phyloP scores from a whole-genome alignment of 768 basidiomycete genomes.

The Trametes cingulata region DNA sequence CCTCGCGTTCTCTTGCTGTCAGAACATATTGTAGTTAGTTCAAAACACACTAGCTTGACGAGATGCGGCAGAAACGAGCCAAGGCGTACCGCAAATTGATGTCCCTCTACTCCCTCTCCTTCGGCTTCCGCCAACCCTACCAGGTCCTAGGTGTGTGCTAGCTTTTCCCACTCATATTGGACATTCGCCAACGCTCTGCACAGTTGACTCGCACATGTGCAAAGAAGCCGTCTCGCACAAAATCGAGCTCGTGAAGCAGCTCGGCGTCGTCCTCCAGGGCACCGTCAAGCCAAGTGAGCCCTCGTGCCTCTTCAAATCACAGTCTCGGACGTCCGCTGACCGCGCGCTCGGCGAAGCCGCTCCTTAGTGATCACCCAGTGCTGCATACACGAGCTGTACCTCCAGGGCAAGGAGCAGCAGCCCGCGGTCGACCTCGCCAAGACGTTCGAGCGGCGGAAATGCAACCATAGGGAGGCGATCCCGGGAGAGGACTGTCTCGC shows the following conservation, averaged over 20 bases:
- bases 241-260: slow-evolving; percentile 74
- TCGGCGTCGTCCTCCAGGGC: slow-evolving; percentile 80
- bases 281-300: slow-evolving; percentile 86
- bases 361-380: slow-evolving; percentile 97
- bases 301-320: background rate
- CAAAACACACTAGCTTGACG: background rate
- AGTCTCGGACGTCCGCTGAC: slow-evolving; percentile 10
- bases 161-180: background rate
- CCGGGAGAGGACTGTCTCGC: slow-evolving; percentile 80
- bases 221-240: slow-evolving; percentile 65
- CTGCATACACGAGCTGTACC: slow-evolving; percentile 91
- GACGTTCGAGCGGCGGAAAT: slow-evolving; percentile 88
- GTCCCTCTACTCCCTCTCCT: slow-evolving; percentile 82
- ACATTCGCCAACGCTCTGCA: slow-evolving; percentile 9
- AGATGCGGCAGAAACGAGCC: slow-evolving; percentile 93
- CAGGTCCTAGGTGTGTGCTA: slow-evolving; percentile 74
- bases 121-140: slow-evolving; percentile 92
- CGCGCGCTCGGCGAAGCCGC: slow-evolving; percentile 43
- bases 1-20: too few relatives aligned
- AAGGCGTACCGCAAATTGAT: slow-evolving; percentile 95
- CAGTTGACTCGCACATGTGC: slow-evolving; percentile 88
- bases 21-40: background rate
- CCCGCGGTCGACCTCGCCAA: slow-evolving; percentile 87
- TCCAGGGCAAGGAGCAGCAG: slow-evolving; percentile 74
- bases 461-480: slow-evolving; percentile 91